A percentile compares a stretch with the other conserved stretches of the same genome.
phyloP scores from a whole-genome alignment of 139 green algal species.

The Chlorella sp. region DNA sequence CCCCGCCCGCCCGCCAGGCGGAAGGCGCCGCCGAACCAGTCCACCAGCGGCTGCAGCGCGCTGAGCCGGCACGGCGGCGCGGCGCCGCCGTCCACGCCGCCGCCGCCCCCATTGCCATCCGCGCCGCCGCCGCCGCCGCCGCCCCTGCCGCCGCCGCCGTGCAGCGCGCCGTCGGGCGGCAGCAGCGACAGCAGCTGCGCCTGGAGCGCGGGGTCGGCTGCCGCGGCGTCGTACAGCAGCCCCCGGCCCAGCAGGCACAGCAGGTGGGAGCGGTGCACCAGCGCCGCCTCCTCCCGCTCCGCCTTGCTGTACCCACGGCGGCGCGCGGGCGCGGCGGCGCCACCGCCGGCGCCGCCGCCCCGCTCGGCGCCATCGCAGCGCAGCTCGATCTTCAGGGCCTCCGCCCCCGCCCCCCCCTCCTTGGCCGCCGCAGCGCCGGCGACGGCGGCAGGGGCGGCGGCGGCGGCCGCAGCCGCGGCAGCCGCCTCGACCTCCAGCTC shows the following conservation, averaged over 20 bases:
- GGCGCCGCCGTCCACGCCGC: slow-evolving; percentile 2
- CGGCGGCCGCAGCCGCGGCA: background rate
- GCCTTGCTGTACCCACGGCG: slow-evolving; percentile 25
- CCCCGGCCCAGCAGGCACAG: slow-evolving; percentile 69
- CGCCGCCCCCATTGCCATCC: background rate
- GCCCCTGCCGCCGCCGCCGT: background rate
- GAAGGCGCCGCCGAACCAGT: slow-evolving; percentile 42
- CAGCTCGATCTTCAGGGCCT: slow-evolving; percentile 1
- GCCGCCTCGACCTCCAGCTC: background rate
- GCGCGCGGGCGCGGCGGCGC: too few relatives aligned
- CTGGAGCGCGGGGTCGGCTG: slow-evolving; percentile 60
- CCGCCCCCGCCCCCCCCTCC: background rate
- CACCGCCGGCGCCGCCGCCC: background rate
- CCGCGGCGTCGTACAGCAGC: slow-evolving; percentile 55
- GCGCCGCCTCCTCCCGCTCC: slow-evolving; percentile 42
- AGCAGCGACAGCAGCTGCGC: slow-evolving; percentile 57
- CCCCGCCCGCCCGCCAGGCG: background rate
- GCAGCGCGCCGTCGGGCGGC: slow-evolving; percentile 9
- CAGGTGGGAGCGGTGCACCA: slow-evolving; percentile 63
- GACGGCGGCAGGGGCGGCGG: background rate
- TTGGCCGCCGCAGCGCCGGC: background rate
- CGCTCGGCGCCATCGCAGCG: background rate
- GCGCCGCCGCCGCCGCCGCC: background rate
- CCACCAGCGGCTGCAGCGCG: slow-evolving; percentile 37
- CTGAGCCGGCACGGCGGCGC: background rate